Percentiles rank a stretch among this genome's conserved stretches.
phyloP scores from a whole-genome alignment of 148 eudicot genomes.

The Cornus suecica region DNA sequence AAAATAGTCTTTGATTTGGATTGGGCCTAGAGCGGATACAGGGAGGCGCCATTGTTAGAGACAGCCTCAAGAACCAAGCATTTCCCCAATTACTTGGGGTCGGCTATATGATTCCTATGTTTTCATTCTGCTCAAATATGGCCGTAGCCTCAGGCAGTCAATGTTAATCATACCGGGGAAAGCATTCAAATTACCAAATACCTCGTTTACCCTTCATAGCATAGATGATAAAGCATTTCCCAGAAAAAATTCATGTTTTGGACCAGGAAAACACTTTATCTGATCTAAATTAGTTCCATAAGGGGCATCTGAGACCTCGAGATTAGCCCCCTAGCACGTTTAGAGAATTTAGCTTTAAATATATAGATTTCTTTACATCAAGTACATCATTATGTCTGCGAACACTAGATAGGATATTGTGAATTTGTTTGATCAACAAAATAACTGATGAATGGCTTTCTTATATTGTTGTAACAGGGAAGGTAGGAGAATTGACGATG shows the following conservation, averaged over 20 bases:
- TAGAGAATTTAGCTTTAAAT: not conserved
- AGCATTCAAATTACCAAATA: not conserved
- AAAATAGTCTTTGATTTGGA: not conserved
- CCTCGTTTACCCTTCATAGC: not conserved
- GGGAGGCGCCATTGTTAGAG: not conserved
- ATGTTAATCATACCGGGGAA: too few species aligned
- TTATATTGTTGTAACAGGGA: constrained; percentile 30
- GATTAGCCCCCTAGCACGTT: not conserved
- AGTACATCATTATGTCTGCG: not conserved
- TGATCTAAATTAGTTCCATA: too few species aligned
- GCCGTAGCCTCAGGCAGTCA: too few species aligned
- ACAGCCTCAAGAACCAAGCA: too few species aligned
- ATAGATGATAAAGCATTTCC: not conserved
- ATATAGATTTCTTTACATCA: not conserved
- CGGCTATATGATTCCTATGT: too few species aligned
- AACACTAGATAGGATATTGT: not conserved
- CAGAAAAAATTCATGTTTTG: not conserved
- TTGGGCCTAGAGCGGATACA: not conserved
- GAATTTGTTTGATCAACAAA: not conserved
- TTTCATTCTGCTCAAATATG: too few species aligned
- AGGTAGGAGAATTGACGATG: constrained; percentile 67
- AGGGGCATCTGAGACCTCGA: not conserved
- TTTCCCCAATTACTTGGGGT: too few species aligned
- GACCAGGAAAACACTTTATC: not conserved
- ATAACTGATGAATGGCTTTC: not conserved